Evolutionary conservation across 1,284 basidiomycete species (phyloP).

Genomic region (Bothia castanella): DNA sequence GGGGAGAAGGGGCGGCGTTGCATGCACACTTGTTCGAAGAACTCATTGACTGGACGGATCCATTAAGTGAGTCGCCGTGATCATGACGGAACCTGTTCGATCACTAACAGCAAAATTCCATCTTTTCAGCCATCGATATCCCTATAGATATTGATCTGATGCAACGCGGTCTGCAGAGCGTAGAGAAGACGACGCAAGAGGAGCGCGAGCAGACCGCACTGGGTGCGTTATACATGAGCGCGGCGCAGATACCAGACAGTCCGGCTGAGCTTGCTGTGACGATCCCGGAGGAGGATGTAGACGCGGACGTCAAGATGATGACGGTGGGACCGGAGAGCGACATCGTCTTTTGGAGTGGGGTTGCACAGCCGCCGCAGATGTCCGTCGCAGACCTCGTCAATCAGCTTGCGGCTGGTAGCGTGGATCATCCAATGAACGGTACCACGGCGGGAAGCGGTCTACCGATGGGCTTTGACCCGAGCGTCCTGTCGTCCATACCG

Average conservation of each 20-base stretch:
- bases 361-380: conserved; percentile 34
- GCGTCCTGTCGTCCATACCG: conserved; percentile 40
- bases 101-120: conserved; percentile 12
- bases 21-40: conserved; percentile 79
- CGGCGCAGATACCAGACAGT: conserved; percentile 67
- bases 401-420: conserved; percentile 51
- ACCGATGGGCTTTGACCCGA: conserved; percentile 32
- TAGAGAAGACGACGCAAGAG: conserved; percentile 65
- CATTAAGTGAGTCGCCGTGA: conserved; percentile 50
- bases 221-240: conserved; percentile 65
- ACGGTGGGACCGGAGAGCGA: conserved; percentile 65
- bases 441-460: conserved; percentile 11
- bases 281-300: conserved; percentile 64
- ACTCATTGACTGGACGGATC: conserved; percentile 76
- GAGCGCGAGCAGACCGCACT: conserved; percentile 74
- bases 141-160: conserved; percentile 50
- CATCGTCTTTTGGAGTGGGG: conserved; percentile 55
- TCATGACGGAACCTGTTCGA: conserved; percentile 14
- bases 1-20: conserved; percentile 76
- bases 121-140: conserved; percentile 54
- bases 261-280: conserved; percentile 63
- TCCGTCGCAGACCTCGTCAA: conserved; percentile 68
- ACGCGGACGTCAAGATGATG: conserved; percentile 60
- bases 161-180: conserved; percentile 59
- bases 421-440: conserved; percentile 27